Evolutionary conservation across 2,329 filamentous ascomycete genomes (phyloP).

Genomic region (Epichloe elymi): DNA sequence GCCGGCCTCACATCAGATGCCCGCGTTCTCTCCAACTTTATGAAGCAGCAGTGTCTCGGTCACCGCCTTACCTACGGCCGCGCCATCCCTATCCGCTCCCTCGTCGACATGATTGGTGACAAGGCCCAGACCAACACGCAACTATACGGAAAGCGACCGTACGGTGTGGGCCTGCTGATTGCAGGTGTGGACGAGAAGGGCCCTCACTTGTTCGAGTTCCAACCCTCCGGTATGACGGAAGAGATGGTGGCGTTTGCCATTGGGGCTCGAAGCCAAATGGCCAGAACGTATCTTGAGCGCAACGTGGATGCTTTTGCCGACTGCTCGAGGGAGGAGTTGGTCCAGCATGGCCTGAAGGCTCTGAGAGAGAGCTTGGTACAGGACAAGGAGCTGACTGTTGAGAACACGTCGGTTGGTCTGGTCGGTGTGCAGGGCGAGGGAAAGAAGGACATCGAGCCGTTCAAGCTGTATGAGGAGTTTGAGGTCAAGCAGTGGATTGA

Average conservation of each 20-base stretch:
- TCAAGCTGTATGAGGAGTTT: conserved; percentile 82
- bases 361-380: conserved; percentile 92
- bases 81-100: conserved; percentile 76
- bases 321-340: conserved; percentile 68
- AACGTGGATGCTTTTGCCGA: conserved; percentile 74
- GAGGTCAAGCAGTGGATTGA: conserved; percentile 81
- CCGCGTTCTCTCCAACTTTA: conserved; percentile 98
- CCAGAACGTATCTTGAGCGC: conserved; percentile 88
- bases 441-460: conserved; percentile 55
- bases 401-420: conserved; percentile 88
- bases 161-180: conserved; percentile 85
- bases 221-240: conserved; percentile 87
- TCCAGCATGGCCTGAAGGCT: conserved; percentile 79
- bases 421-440: conserved; percentile 46
- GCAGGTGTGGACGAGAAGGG: conserved; percentile 89
- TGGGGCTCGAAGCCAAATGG: conserved; percentile 93
- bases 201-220: conserved; percentile 96
- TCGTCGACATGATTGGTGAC: conserved; percentile 85
- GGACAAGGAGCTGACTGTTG: conserved; percentile 93
- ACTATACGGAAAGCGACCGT: conserved; percentile 90
- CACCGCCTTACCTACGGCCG: conserved; percentile 94
- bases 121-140: conserved; percentile 97
- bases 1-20: conserved; percentile 95
- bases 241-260: conserved; percentile 97
- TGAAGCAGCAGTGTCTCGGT: conserved; percentile 97